Evolutionary conservation across 495 filamentous ascomycete species (phyloP), one percentile per base, ranked within the genome.

Genomic region (Neurospora hispaniola): DNA sequence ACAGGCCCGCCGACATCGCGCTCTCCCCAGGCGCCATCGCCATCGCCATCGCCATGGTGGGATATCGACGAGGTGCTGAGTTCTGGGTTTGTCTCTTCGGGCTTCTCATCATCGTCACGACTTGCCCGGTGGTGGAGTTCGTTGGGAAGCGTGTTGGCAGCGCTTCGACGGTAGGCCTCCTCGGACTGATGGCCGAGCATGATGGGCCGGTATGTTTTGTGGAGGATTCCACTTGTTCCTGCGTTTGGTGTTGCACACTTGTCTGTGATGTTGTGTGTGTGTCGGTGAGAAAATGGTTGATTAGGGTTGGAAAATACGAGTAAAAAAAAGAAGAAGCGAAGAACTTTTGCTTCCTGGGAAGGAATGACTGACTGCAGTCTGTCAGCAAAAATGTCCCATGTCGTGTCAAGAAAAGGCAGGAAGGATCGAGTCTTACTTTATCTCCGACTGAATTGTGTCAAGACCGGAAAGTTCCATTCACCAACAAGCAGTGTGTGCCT

Each of bases 11-110:
- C 90, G 40, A 81, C 77, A 77, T 92, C 88, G 35, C 88, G 83
- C 78, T 96, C 93, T 35, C 93, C 93, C 93, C 93, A 96, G 23
- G 88, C 90, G 59, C 91, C 91, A 39, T 89, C 39, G 39, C 39
- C 39, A 39, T 4, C 35, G 4, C 35, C 35, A 5, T 38, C 90
- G 59, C 91, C 91, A 41, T 89, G 85, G 46, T 27, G 71, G 7
- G 59, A 27, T 38, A 38, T 35, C 4, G 73, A 70, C 12, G 20
- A 6, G n/a, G 73, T 10, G n/a, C 74, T 1, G 75, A 73, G n/a
- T 42, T 66, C n/a, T 71, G 18, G 23, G 73, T 74, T 27, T 71
- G 69, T 42, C 27, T 76, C 73, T 7, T 66, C 35, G 5, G 23
- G 12, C 20, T 39, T 18, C 1, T 66, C 14, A 9, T 76, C 72